phyloP scores from a whole-genome alignment of 306 rosid species.

The Leucaena leucocephala region DNA sequence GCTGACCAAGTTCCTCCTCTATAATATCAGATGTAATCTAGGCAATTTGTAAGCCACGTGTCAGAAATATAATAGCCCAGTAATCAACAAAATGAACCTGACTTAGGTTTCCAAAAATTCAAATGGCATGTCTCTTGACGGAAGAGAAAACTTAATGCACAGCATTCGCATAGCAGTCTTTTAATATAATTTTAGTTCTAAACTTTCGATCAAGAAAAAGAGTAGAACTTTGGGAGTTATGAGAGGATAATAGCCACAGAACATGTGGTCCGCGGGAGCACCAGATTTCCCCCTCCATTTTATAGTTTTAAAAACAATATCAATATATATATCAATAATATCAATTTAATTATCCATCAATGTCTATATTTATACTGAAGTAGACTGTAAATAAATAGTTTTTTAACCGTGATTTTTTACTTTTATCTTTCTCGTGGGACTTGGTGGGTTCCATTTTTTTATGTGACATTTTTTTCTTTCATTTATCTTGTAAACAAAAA shows the following conservation, averaged over 20 bases:
- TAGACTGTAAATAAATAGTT: no score
- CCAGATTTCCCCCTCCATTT: not conserved
- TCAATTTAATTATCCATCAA: no score
- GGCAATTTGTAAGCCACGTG: constrained; percentile 40
- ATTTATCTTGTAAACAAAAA: no score
- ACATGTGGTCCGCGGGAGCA: not conserved
- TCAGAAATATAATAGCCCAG: constrained; percentile 27
- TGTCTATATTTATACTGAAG: no score
- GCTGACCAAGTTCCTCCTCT: constrained; percentile 94
- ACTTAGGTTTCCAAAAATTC: not conserved
- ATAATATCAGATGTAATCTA: constrained; percentile 85
- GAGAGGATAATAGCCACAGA: constrained; percentile 38
- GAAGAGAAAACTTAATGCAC: not conserved
- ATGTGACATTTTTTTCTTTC: no score
- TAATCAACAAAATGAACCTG: constrained; percentile 9
- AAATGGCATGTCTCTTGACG: not conserved
- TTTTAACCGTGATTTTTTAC: no score
- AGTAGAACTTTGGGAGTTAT: not conserved
- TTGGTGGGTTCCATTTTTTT: no score
- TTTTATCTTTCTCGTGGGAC: no score
- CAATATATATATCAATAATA: no score
- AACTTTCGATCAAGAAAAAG: not conserved
- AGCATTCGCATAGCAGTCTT: constrained; percentile 12
- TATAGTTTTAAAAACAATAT: not conserved
- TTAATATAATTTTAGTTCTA: not conserved